Base-by-base conservation (phyloP, 306 rosid genomes). In the Cucumis cinereus region DNA sequence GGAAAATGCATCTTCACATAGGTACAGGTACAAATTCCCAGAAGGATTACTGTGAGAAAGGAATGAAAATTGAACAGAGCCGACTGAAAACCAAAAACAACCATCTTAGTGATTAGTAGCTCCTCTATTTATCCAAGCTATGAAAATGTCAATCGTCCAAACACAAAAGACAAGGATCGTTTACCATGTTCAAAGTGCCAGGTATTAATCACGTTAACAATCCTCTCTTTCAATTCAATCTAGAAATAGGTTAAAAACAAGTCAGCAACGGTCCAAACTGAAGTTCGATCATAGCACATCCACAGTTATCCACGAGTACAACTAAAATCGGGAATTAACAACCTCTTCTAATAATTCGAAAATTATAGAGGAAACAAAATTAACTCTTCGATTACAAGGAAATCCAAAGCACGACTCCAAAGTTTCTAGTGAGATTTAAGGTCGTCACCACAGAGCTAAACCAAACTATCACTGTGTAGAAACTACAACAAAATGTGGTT, bases 41-140 rank as follows among this genome's bases (percentile, higher is more conserved):
- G 72, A 23, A 91, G 87, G 77, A 91, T 92, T 80, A 91, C 96
- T 83, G 90, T 89, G 83, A 91, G 79, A 81, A 91, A 91, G 28
- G 96, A 91, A 83, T 89, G 89, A 83, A 90, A 90, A 80, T 90
- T 90, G 84, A 91, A 91, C 58, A 91, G 89, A 66, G 96, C 96
- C 56, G 96, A 91, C 96, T 91, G 85, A 26, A 84, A 50, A 64
- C 50, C 19, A 74, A 74, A 2, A 56, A 6, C 52, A 36, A 52
- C 41, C 76, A 30, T 72, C 47, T 72, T 16, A 72, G 76, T 16
- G 58, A 28, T 72, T 7, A 26, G 12, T 5, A 52, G 45, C 45
- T 30, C 47, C 61, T 17, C 76, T 28, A 26, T 28, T 3, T 26
- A 50, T 71, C 22, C 43, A 72, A 72, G 41, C 43, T 49, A 71